phyloP scores from a whole-genome alignment of 1,284 basidiomycete species.

The Marasmius tenuissimus region DNA sequence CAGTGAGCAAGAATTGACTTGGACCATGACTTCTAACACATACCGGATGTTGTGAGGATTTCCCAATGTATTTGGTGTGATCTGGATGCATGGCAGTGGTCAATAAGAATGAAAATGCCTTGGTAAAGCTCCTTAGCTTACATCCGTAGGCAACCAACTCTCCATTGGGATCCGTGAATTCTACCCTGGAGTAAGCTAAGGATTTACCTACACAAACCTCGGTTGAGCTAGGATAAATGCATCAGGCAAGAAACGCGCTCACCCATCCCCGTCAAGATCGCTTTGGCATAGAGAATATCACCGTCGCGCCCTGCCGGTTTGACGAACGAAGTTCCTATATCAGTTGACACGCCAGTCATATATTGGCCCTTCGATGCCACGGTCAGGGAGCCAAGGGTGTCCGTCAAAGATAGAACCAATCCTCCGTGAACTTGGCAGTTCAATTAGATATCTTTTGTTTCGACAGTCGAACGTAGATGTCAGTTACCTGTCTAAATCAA shows the following conservation, averaged over 20 bases:
- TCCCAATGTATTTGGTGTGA: slow-evolving; percentile 89
- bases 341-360: slow-evolving; percentile 88
- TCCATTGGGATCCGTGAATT: slow-evolving; percentile 71
- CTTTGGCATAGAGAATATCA: slow-evolving; percentile 63
- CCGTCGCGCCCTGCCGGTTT: slow-evolving; percentile 68
- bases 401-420: slow-evolving; percentile 80
- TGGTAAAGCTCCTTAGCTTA: slow-evolving; percentile 34
- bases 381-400: slow-evolving; percentile 83
- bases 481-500: slow-evolving; percentile 3
- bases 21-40: slow-evolving; percentile 21
- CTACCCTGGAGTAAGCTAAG: slow-evolving; percentile 79
- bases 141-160: slow-evolving; percentile 84
- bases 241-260: slow-evolving; percentile 19
- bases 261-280: slow-evolving; percentile 66
- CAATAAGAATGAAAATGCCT: background rate
- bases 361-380: slow-evolving; percentile 78
- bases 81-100: slow-evolving; percentile 42
- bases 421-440: slow-evolving; percentile 75
- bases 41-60: slow-evolving; percentile 65
- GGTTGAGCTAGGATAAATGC: slow-evolving; percentile 1
- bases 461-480: background rate
- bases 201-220: slow-evolving; percentile 60
- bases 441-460: background rate
- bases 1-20: slow-evolving; percentile 4
- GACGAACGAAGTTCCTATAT: slow-evolving; percentile 84